Evolutionary conservation across 345 rosid species (phyloP), one percentile per base, ranked within the genome.

Genomic region (Aethionema arabicum): DNA sequence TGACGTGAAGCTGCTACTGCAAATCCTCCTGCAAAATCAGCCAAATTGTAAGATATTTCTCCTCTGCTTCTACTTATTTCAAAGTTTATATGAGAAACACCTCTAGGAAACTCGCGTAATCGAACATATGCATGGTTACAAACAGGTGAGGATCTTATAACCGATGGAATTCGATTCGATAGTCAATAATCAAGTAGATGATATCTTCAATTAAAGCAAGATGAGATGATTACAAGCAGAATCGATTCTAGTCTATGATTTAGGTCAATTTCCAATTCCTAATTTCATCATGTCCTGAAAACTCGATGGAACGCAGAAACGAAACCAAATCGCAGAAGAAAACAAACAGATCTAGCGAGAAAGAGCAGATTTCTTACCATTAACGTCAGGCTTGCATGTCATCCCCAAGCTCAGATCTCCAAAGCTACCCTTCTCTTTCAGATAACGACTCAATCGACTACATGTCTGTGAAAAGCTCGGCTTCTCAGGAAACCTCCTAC

Each of bases 381-480:
- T 77, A 4, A 67, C 52, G 36, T 80, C 85, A 4, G 51, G 59
- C 63, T 61, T 68, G 81, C 84, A 75, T 29, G 90, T 68, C 79
- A 81, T 80, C 7, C 80, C 95, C 8, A 88, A 85, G 52, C 63
- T 61, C 16, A 88, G 90, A 76, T 82, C 95, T 73, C 88, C 89
- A 35, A 84, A 77, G 49, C 77, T 69, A 41, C 91, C 84, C 15
- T 70, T 81, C 82, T 82, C 90, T 70, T 85, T 88, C 59, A 92
- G 52, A 76, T 82, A 88, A 72, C 81, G 96, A 71, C 93, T 83
- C 70, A 92, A 74, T 70, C 82, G 57, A 53, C 68, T 82, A 77
- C 92, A 91, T 2, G 76, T 88, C 64, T 76, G 85, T 0, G 83
- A 76, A 68, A 88, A 86, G 63, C 86, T 83, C 5, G 80, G 60